Evolutionary conservation across 1,284 basidiomycete genomes (phyloP).

Genomic region (Rhodotorula mucilaginosa): DNA sequence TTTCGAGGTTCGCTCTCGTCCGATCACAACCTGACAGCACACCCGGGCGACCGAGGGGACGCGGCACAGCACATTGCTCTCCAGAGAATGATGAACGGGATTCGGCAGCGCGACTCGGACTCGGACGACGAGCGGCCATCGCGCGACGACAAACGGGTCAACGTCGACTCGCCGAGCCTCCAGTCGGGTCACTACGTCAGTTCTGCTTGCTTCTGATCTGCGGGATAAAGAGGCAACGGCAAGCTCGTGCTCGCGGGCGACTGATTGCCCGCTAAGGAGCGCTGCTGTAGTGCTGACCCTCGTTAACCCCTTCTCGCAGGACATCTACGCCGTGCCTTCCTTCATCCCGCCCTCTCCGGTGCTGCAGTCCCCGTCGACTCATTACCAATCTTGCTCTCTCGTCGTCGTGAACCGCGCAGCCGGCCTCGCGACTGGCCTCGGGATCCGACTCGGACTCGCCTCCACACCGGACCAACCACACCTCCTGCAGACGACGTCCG

Average conservation of each 20-base stretch:
- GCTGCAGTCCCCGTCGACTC: conserved; percentile 16
- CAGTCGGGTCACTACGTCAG: conserved; percentile 21
- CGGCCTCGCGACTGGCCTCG: conserved; percentile 34
- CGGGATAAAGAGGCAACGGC: too few relatives aligned
- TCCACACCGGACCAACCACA: neutral
- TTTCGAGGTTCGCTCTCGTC: too few relatives aligned
- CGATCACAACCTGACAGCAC: too few relatives aligned
- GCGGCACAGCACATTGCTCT: neutral
- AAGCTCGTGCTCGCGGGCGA: too few relatives aligned
- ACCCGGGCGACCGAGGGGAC: too few relatives aligned
- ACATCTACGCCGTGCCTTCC: conserved; percentile 38
- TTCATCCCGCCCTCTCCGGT: conserved; percentile 18
- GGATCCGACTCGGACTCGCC: conserved; percentile 28
- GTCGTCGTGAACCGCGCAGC: conserved; percentile 37
- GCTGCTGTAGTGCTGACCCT: neutral
- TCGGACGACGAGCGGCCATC: conserved; percentile 14
- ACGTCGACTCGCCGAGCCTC: conserved; percentile 2
- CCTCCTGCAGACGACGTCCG: conserved; percentile 7
- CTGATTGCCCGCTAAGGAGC: too few relatives aligned
- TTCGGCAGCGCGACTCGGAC: conserved; percentile 9
- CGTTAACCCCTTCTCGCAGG: conserved; percentile 9
- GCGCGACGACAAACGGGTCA: conserved; percentile 13
- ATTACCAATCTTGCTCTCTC: conserved; percentile 31
- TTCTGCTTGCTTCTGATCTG: too few relatives aligned
- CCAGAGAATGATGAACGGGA: conserved; percentile 13